Conservation (phyloP, 2,329 filamentous ascomycete species). For the Pseudophaeomoniella oleicola region DNA sequence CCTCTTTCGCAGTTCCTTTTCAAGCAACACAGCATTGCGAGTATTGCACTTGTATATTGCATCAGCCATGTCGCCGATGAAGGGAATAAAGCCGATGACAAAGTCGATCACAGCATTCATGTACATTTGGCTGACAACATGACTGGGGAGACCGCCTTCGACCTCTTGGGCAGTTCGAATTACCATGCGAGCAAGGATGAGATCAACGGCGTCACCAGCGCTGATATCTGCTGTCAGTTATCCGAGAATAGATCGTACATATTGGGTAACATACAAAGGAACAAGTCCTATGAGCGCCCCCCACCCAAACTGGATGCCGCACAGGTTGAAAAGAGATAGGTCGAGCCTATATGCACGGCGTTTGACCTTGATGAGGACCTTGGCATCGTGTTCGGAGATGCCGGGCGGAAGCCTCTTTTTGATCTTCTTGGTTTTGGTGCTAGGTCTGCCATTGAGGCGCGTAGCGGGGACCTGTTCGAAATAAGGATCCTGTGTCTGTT, state of each 20-base stretch:
- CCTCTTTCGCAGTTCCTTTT: slow-evolving; percentile 19
- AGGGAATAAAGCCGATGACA: slow-evolving; percentile 34
- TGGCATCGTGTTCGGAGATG: slow-evolving; percentile 66
- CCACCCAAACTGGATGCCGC: slow-evolving; percentile 80
- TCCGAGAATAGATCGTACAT: not conserved
- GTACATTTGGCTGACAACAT: slow-evolving; percentile 39
- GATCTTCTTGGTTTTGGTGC: slow-evolving; percentile 63
- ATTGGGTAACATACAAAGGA: slow-evolving; percentile 50
- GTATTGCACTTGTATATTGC: slow-evolving; percentile 34
- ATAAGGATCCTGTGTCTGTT: slow-evolving; percentile 73
- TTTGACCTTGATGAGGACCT: slow-evolving; percentile 74
- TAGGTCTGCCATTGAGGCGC: slow-evolving; percentile 48
- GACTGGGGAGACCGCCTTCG: slow-evolving; percentile 1
- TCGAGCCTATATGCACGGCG: slow-evolving; percentile 74
- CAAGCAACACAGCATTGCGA: slow-evolving; percentile 29
- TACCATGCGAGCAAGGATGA: slow-evolving; percentile 60
- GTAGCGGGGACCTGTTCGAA: slow-evolving; percentile 71
- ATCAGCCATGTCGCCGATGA: slow-evolving; percentile 33
- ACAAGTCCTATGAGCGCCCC: slow-evolving; percentile 71
- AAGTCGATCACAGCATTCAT: slow-evolving; percentile 62
- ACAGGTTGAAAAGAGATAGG: slow-evolving; percentile 66
- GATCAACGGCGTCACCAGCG: slow-evolving; percentile 61
- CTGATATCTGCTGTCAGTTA: slow-evolving; percentile 24
- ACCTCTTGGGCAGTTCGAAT: slow-evolving; percentile 37
- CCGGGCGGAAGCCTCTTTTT: slow-evolving; percentile 75